These are phyloP conservation scores for Amanita phalloides DNA, from an alignment of 768 basidiomycete species.

Conservation along the genomic window DNA sequence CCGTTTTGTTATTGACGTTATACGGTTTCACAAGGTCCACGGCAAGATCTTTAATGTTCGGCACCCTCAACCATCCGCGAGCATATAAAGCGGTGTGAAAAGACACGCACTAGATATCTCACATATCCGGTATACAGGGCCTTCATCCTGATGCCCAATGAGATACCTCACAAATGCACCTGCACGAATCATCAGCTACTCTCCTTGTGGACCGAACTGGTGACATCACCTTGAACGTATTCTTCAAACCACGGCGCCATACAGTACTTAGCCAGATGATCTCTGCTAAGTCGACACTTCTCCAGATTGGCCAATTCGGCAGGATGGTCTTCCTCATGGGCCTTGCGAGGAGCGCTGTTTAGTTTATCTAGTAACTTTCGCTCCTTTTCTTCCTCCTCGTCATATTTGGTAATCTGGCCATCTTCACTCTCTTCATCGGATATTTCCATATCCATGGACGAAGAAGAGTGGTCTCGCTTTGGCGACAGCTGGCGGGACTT, in stretches of 20 bases:
- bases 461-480: slow-evolving; percentile 63
- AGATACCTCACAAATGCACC: slow-evolving; percentile 83
- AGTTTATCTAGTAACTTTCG: slow-evolving; percentile 28
- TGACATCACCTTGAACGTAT: slow-evolving; percentile 55
- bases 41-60: slow-evolving; percentile 30
- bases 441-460: slow-evolving; percentile 80
- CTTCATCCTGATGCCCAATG: slow-evolving; percentile 50
- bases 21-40: slow-evolving; percentile 53
- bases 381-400: slow-evolving; percentile 64
- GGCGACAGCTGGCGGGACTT: slow-evolving; percentile 46
- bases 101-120: slow-evolving; percentile 57
- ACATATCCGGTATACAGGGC: slow-evolving; percentile 72
- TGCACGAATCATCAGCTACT: slow-evolving; percentile 17
- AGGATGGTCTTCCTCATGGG: slow-evolving; percentile 34
- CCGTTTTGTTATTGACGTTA: slow-evolving; percentile 51
- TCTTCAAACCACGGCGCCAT: slow-evolving; percentile 81
- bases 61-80: slow-evolving; percentile 6
- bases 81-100: slow-evolving; percentile 1
- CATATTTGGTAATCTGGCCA: slow-evolving; percentile 63
- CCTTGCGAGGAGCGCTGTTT: slow-evolving; percentile 16
- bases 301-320: slow-evolving; percentile 49
- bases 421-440: slow-evolving; percentile 83
- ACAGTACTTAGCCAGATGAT: slow-evolving; percentile 59
- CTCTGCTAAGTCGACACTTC: slow-evolving; percentile 54
- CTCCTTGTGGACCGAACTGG: neutral